These are phyloP conservation scores for Mycena sp. DNA, from an alignment of 1,284 basidiomycete genomes.

Conservation along the genomic window DNA sequence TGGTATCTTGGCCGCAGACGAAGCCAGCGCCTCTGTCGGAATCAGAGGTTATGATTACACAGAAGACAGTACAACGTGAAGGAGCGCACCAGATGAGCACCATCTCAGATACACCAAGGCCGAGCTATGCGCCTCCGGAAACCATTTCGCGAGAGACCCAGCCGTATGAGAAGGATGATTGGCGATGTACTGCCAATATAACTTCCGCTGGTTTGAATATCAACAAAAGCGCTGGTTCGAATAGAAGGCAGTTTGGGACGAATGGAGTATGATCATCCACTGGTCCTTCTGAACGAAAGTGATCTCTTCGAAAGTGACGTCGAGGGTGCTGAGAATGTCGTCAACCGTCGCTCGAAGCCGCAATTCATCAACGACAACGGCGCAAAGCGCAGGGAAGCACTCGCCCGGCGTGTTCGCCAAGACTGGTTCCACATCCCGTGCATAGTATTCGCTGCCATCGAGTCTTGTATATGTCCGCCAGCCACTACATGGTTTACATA, in stretches of 20 bases:
- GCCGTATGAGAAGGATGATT: conserved; percentile 1
- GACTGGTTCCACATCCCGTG: background rate
- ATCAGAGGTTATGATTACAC: background rate
- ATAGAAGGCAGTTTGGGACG: conserved; percentile 2
- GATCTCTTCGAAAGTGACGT: background rate
- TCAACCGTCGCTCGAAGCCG: no score
- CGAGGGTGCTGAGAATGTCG: background rate
- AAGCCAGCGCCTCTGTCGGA: conserved; percentile 8
- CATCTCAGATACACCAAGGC: conserved; percentile 6
- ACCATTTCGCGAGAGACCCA: background rate
- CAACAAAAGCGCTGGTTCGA: background rate
- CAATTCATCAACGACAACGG: conserved; percentile 1
- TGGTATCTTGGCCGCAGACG: background rate
- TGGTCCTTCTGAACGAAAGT: no score
- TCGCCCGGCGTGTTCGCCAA: background rate
- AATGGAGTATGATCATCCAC: background rate
- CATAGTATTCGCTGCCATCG: conserved; percentile 3
- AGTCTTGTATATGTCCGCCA: background rate
- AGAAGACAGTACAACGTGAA: background rate
- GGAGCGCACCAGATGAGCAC: conserved; percentile 14
- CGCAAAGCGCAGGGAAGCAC: background rate
- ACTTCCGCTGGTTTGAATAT: background rate
- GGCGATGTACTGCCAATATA: conserved; percentile 11
- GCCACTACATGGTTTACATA: no score
- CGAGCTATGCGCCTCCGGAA: conserved; percentile 2